These are phyloP conservation scores for Fusarium graminum DNA, from an alignment of 2,329 filamentous ascomycete species.

Conservation along the genomic window DNA sequence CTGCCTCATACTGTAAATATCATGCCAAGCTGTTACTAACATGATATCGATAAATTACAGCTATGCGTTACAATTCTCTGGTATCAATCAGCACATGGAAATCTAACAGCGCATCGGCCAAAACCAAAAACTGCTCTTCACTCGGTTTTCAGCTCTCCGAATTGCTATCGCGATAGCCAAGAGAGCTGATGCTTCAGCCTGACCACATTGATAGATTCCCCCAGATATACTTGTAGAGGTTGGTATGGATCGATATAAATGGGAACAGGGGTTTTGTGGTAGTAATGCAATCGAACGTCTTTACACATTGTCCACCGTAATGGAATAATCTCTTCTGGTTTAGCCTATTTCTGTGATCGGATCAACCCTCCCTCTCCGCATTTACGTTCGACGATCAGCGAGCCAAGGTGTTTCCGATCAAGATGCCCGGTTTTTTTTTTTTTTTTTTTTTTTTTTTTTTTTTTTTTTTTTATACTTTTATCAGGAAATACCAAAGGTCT, in stretches of 20 bases:
- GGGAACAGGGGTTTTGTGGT: constrained; percentile 20
- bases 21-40: constrained; percentile 27
- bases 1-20: constrained; percentile 5
- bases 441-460: constrained; percentile 10
- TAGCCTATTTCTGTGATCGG: constrained; percentile 13
- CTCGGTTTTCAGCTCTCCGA: constrained; percentile 7
- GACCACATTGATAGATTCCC: background rate
- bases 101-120: constrained; percentile 6
- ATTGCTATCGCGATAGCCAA: constrained; percentile 16
- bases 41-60: constrained; percentile 32
- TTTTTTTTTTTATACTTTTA: too few relatives aligned
- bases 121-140: constrained; percentile 11
- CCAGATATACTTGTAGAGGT: constrained; percentile 29
- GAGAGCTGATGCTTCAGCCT: constrained; percentile 38
- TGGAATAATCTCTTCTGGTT: constrained; percentile 29
- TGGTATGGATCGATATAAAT: constrained; percentile 1
- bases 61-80: constrained; percentile 7
- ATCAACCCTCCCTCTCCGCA: constrained; percentile 30
- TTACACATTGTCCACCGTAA: constrained; percentile 42
- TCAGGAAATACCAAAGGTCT: too few relatives aligned
- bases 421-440: constrained; percentile 18
- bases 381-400: constrained; percentile 29
- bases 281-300: constrained; percentile 40
- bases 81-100: background rate
- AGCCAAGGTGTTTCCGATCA: constrained; percentile 31